Evolutionary conservation across 2,329 filamentous ascomycete genomes (phyloP), one percentile per base, ranked within the genome.

Genomic region (Aspergillus awamori): DNA sequence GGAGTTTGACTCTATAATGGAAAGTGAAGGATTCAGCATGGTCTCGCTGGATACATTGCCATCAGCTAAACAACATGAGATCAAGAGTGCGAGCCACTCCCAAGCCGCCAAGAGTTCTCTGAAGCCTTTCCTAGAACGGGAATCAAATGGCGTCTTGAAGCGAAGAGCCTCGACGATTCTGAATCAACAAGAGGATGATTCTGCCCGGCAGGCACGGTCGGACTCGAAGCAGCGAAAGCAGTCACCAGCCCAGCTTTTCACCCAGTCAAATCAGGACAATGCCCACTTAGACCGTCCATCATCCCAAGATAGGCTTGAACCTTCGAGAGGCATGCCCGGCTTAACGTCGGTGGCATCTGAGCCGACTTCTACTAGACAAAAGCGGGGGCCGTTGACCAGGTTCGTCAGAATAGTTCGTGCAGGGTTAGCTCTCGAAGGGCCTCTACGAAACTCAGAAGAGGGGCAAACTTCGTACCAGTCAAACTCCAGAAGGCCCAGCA

Each of bases 11-110:
- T 82, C 83, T 1, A 83, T 85, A 20, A 76, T 85, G 64, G 83
- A 85, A 70, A 84, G 83, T 64, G 83, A 85, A 74, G 83, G 81
- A 3, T 85, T 85, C 62, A 85, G 82, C 60, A 84, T 85, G 82
- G 83, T 85, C 51, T 84, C 83, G 11, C 72, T 85, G 48, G 80
- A 83, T 60, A 83, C 83, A 3, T 71, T 85, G 22, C 81, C 81
- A 5, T 85, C 83, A 3, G 76, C 80, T 22, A 77, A 77, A 63
- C 77, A 81, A 63, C 75, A 78, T 59, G 69, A 75, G 2, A 72
- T 77, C 39, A 76, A 73, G 24, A 45, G 10, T 7, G n/a, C 26
- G 33, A 73, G 69, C 17, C 72, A 74, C 43, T 63, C 70, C 13
- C 68, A 72, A 30, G 63, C 67, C 13, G 66, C 63, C 13, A 71